Base-by-base conservation (phyloP, 495 filamentous ascomycete species). In the Aspergillus bertholletiae region DNA sequence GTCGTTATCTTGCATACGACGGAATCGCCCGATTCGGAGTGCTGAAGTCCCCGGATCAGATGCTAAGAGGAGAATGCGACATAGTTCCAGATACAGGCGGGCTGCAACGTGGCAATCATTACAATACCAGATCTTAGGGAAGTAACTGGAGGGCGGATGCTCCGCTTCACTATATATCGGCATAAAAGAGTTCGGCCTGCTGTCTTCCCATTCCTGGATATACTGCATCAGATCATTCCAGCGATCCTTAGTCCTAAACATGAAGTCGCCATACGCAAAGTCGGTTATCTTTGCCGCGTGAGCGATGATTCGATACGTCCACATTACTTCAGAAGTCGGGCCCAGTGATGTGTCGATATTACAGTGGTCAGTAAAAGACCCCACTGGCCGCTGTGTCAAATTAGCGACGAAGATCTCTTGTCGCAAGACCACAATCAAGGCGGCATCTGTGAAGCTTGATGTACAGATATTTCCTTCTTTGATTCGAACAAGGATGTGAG, bases 91-190 rank as follows among this genome's bases (percentile, higher is more conserved):
- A 27, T 50, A 40, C 20, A 35, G 15, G 6, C 48, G 28, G 12
- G 48, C 48, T 5, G 48, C 48, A 39, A 50, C 32, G 15, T 50
- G 48, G 32, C 32, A 50, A 24, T 50, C 48, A 39, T 39, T 50
- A 8, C 18, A 21, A 23, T 37, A 40, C 17, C 15, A 39, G 0
- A 50, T 13, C 28, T 39, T 21, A 8, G 48, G 48, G 18, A 50
- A 39, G 6, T 17, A 11, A 39, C 12, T 37, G 7, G 48, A 26
- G 8, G 30, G 5, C 8, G 28, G 20, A 22, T 12, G 2, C 8
- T 22, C 18, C 13, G 7, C 1, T 15, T 39, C 18, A 9, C 2
- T 4, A 21, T 23, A 50, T 8, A 50, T 50, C 1, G 48, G 30
- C 8, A 9, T n/a, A 32, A 50, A 50, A 17, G n/a, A 50, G 7